Conservation (phyloP, 352 stramenopile species). For the Phytophthora fragariae region DNA sequence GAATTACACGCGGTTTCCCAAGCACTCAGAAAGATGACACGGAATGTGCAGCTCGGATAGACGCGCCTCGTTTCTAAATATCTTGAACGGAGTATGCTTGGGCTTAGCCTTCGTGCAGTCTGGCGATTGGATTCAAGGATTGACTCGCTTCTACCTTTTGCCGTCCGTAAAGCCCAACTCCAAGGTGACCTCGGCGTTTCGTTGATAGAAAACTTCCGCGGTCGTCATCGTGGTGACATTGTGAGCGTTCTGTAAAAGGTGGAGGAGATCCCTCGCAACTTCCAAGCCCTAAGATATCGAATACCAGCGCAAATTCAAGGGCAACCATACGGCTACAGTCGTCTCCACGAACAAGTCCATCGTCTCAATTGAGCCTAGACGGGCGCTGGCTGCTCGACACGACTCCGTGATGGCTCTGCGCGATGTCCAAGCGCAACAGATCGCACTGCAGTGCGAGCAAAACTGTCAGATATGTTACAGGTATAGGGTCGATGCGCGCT, state of each 20-base stretch:
- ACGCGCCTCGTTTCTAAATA: conserved; percentile 28
- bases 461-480: conserved; percentile 9
- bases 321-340: not conserved
- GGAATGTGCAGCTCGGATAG: conserved; percentile 37
- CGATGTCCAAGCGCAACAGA: conserved; percentile 4
- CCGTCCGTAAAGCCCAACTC: conserved; percentile 14
- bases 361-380: not conserved
- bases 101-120: not conserved
- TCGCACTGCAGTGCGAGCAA: conserved; percentile 6
- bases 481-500: conserved; percentile 10
- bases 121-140: conserved; percentile 34
- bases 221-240: conserved; percentile 7
- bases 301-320: not conserved
- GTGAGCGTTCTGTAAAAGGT: not conserved
- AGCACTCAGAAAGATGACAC: conserved; percentile 33
- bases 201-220: not conserved
- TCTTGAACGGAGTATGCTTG: conserved; percentile 5
- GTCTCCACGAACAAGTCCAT: not conserved
- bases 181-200: no score
- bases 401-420: conserved; percentile 3
- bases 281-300: not conserved
- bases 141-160: conserved; percentile 35
- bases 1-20: conserved; percentile 3
- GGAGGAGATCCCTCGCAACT: no score
- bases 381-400: not conserved